These are phyloP conservation scores for Ceratocystis huliohia DNA, from an alignment of 2,329 filamentous ascomycete species.

Conservation along the genomic window DNA sequence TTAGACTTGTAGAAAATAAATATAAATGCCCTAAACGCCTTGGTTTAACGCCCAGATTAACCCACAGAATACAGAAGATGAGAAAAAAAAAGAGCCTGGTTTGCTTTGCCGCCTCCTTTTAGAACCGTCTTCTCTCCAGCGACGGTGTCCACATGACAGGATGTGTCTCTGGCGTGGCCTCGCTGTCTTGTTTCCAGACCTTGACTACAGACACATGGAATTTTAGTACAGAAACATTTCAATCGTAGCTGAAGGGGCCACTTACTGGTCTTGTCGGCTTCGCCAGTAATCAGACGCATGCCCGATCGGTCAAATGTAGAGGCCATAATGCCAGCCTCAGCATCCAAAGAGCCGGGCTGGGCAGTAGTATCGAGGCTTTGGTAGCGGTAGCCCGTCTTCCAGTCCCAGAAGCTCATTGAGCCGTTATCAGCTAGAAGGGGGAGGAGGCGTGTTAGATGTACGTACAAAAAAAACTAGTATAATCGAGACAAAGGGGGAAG, in stretches of 20 bases:
- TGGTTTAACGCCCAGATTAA: neutral
- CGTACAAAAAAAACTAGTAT: neutral
- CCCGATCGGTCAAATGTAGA: slow-evolving; percentile 86
- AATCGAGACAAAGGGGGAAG: neutral
- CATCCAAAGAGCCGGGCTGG: slow-evolving; percentile 85
- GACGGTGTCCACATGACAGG: slow-evolving; percentile 86
- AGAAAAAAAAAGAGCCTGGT: neutral
- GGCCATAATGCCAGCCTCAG: slow-evolving; percentile 89
- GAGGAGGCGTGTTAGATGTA: neutral
- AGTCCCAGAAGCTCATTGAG: slow-evolving; percentile 96
- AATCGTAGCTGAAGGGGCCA: slow-evolving; percentile 19
- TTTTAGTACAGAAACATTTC: slow-evolving; percentile 22
- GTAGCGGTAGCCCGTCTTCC: slow-evolving; percentile 90
- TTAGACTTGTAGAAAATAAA: neutral
- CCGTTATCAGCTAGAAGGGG: slow-evolving; percentile 61
- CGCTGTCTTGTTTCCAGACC: slow-evolving; percentile 89
- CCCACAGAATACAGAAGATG: neutral
- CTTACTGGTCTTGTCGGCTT: slow-evolving; percentile 86
- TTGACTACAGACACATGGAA: slow-evolving; percentile 46
- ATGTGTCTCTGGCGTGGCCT: slow-evolving; percentile 80
- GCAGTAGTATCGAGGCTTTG: slow-evolving; percentile 83
- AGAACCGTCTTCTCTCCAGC: slow-evolving; percentile 18
- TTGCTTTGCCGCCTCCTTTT: neutral
- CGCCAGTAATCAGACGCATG: slow-evolving; percentile 77
- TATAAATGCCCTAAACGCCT: slow-evolving; percentile 1